Evolutionary conservation across 2,329 filamentous ascomycete species (phyloP), one percentile per base, ranked within the genome.

Genomic region (Phaeosphaeriaceae sp.): DNA sequence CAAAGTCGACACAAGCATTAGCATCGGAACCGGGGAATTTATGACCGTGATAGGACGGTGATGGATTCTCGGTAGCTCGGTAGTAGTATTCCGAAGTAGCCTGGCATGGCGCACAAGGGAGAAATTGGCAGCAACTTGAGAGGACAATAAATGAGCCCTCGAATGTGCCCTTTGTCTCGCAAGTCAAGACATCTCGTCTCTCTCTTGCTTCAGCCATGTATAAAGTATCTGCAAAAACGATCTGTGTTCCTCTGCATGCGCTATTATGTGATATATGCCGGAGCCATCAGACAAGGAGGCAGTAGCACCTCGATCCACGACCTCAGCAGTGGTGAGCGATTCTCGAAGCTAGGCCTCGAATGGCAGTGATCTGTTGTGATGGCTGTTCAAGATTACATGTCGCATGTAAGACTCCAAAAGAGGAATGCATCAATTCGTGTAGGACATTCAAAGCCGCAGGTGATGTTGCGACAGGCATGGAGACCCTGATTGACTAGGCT

Each of bases 401-500:
- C 3, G 54, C 45, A 47, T 25, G 45, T 47, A 13, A 47, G 45
- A 47, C 27, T 22, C 45, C 45, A 17, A 7, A 24, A 27, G 7
- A 25, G 22, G 45, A 47, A 47, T 47, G 45, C 45, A 25, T n/a
- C 17, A 24, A 25, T 21, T 22, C 19, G 22, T 47, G 45, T 25
- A 25, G 9, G 19, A 22, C 21, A 19, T 45, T 15, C 9, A 45
- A 47, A 47, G 45, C 22, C 31, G 48, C 48, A 50, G 48, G 19
- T 50, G 48, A 50, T 50, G 19, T 50, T 24, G 15, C 15, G 19
- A 50, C 48, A 50, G 48, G 48, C 48, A 41, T 36, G 19, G 10
- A 36, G 45, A 47, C 21, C 22, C 45, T 40, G 10, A 10, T 10
- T 19, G 17, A 31, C 46, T 48, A 48, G 22, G n/a, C 47, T 21